phyloP scores from a whole-genome alignment of 148 eudicot genomes.

The Vaccinium darrowii region DNA sequence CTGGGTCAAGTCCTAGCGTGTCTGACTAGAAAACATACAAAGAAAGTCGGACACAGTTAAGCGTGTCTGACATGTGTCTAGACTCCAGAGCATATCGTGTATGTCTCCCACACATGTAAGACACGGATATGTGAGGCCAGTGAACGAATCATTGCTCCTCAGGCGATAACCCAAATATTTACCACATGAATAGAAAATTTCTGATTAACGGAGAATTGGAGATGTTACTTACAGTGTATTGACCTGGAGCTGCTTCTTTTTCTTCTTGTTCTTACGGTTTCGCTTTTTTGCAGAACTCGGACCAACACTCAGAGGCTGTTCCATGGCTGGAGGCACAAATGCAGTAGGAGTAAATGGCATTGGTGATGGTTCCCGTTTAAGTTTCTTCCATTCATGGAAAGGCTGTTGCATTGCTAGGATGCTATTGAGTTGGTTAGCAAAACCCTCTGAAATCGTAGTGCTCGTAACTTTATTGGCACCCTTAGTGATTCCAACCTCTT shows the following conservation, averaged over 20 bases:
- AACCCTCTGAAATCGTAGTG: conserved; percentile 13
- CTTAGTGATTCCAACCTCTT: conserved; percentile 11
- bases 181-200: neutral
- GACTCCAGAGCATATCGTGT: neutral
- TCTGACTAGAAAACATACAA: neutral
- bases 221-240: conserved; percentile 25
- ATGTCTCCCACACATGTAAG: neutral
- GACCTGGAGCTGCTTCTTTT: conserved; percentile 31
- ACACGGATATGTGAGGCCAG: neutral
- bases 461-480: neutral
- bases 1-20: neutral
- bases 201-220: neutral
- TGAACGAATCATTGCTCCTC: neutral
- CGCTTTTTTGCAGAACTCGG: conserved; percentile 30
- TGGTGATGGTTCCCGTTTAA: conserved; percentile 18
- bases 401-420: conserved; percentile 12
- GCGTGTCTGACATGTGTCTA: neutral
- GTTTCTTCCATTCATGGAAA: conserved; percentile 28
- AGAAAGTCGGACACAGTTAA: neutral
- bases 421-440: conserved; percentile 10
- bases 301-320: conserved; percentile 18
- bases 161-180: neutral
- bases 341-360: conserved; percentile 22
- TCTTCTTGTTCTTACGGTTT: conserved; percentile 33
- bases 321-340: conserved; percentile 33